phyloP scores from a whole-genome alignment of 768 basidiomycete genomes.

The Dentipellis sp. region DNA sequence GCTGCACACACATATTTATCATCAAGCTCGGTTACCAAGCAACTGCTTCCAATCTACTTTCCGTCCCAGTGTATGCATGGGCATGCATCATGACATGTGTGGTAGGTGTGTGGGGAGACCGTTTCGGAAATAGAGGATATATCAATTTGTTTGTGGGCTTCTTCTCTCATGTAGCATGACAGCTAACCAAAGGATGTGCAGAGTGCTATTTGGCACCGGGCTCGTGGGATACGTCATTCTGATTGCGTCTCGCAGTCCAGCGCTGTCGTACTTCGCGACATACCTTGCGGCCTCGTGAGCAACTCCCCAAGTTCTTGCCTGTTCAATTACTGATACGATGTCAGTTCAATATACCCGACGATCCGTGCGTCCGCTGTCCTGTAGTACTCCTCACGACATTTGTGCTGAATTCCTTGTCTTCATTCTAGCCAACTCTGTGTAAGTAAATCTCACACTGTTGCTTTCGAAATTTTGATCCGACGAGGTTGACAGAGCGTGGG shows the following conservation, averaged over 20 bases:
- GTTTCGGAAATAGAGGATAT: slow-evolving; percentile 41
- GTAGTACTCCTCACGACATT: background rate
- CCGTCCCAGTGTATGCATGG: slow-evolving; percentile 72
- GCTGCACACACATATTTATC: background rate
- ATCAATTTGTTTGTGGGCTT: slow-evolving; percentile 46
- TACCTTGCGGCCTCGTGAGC: slow-evolving; percentile 65
- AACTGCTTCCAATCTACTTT: slow-evolving; percentile 62
- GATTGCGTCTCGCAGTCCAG: slow-evolving; percentile 47
- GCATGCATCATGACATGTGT: slow-evolving; percentile 56
- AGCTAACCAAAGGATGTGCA: background rate
- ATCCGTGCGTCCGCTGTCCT: slow-evolving; percentile 26
- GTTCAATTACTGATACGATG: background rate
- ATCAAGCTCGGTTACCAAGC: slow-evolving; percentile 41
- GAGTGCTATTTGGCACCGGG: slow-evolving; percentile 21
- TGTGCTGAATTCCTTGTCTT: background rate
- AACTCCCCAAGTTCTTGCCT: background rate
- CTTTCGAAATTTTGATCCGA: slow-evolving; percentile 8
- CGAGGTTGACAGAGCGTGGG: slow-evolving; percentile 45
- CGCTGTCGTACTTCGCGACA: slow-evolving; percentile 63
- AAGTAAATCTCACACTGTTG: slow-evolving; percentile 13
- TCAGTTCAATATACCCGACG: slow-evolving; percentile 37
- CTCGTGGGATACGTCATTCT: slow-evolving; percentile 60
- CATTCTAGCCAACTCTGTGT: slow-evolving; percentile 35
- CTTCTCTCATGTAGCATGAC: background rate
- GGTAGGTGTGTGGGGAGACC: slow-evolving; percentile 56